Base-by-base conservation (phyloP, 2,329 filamentous ascomycete genomes). In the Biscogniauxia marginata region DNA sequence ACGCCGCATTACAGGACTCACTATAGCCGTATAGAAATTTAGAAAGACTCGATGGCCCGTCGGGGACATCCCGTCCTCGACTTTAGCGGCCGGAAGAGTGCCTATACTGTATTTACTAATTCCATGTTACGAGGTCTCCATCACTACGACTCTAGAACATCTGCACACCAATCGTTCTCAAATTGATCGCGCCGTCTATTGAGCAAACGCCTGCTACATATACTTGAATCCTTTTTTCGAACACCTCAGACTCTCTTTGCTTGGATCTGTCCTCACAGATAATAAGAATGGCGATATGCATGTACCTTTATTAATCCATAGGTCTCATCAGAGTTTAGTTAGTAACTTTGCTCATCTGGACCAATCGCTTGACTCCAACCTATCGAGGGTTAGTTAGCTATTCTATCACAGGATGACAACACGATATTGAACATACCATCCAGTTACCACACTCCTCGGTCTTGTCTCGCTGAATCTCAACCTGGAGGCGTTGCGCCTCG, bases 361-460 rank as follows among this genome's bases (percentile, higher is more conserved):
- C 84, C 67, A 92, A 77, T 63, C 89, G 82, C 75, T 91, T 92
- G 46, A 92, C 84, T 68, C 89, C 89, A 65, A 89, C 85, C 87
- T 90, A 50, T 5, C 44, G 49, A 11, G 11, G 23, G 67, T 85
- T 77, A 23, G 67, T 85, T 77, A 85, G 79, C 62, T 58, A 57
- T 24, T 20, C 51, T 19, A 19, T 44, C 53, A 23, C 50, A 48
- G 24, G 18, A 18, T 49, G 25, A 6, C n/a, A 30, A 34, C 24
- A 25, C 13, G 21, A 53, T 48, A 13, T 50, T 39, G 50, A 39
- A 78, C 86, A 79, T 78, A 92, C 90, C 88, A 93, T 93, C 90
- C 90, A 93, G 70, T 90, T 88, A 53, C 89, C 89, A 71, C 90
- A 92, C 70, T 93, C 89, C 47, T 91, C 88, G 1, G 84, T 88